Evolutionary conservation across 129 eudicot species (phyloP).

Genomic region (Calendula officinalis): DNA sequence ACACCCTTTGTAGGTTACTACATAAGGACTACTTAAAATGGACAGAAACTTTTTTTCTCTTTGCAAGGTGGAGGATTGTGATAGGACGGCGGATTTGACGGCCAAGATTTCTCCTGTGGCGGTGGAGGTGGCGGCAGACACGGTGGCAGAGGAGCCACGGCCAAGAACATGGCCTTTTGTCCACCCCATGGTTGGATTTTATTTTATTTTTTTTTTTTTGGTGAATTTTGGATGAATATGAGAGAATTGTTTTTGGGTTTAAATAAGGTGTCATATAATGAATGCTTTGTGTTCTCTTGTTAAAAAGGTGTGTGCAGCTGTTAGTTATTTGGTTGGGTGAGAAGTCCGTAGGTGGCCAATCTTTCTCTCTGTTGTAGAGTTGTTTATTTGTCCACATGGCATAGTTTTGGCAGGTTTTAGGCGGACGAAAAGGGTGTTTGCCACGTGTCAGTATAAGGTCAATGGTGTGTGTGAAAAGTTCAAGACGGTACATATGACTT

Average conservation of each 20-base stretch:
- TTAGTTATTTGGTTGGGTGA: constrained; percentile 58
- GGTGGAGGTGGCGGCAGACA: constrained; percentile 48
- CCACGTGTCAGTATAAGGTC: constrained; percentile 42
- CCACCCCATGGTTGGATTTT: constrained; percentile 51
- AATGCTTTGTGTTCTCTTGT: constrained; percentile 19
- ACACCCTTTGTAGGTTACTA: constrained; percentile 59
- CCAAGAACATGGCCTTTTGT: constrained; percentile 72
- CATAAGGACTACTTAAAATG: constrained; percentile 40
- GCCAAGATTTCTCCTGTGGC: constrained; percentile 49
- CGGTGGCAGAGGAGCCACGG: constrained; percentile 79
- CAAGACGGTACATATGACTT: constrained; percentile 13
- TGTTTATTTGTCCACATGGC: constrained; percentile 55
- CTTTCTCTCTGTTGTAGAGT: constrained; percentile 33
- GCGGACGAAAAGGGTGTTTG: constrained; percentile 42
- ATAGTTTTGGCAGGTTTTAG: constrained; percentile 35
- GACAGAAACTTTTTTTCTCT: constrained; percentile 61
- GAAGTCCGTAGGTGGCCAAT: constrained; percentile 43
- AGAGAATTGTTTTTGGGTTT: constrained; percentile 20
- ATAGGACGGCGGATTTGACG: constrained; percentile 52
- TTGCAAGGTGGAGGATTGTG: constrained; percentile 45
- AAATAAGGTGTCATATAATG: constrained; percentile 18
- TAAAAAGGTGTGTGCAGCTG: constrained; percentile 31
- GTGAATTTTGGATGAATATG: constrained; percentile 19
- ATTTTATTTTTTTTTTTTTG: neutral
- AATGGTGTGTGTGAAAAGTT: constrained; percentile 15